Evolutionary conservation across 2,329 filamentous ascomycete genomes (phyloP), one percentile per base, ranked within the genome.

Genomic region (Penicillium psychrosexuale): DNA sequence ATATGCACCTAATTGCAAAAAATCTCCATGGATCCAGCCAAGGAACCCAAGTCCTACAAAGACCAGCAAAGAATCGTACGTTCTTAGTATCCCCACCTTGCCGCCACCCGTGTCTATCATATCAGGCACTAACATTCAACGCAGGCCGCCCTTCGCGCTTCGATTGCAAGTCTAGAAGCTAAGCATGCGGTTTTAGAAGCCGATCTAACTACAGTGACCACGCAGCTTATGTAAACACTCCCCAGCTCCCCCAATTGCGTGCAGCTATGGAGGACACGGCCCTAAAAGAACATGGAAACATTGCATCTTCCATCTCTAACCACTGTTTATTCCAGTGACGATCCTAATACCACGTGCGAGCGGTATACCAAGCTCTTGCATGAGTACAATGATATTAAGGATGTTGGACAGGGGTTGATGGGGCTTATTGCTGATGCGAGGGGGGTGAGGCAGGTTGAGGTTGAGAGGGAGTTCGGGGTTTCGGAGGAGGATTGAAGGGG

Each of bases 371-470:
- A 78, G 55, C 75, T 86, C 4, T 75, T 90, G 31, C 85, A 88
- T 60, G 76, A 82, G 54, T 90, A 89, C 72, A 90, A 90, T 63
- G 86, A 88, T 68, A 83, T 89, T 62, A 84, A 85, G 59, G 87
- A 90, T 68, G 76, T 87, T 8, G 86, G 82, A 0, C 81, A 85
- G 64, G 86, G 85, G 0, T 66, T 90, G 30, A 80, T 89, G 72
- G 85, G 84, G 0, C 71, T 89, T 63, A 83, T 89, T 67, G 86
- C 87, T 4, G 86, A 90, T 55, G 78, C 80, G 57, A 74, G 84
- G 39, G 84, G 84, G 8, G 77, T 83, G 42, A 75, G 82, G 53
- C 77, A 84, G 50, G 59, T 69, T 24, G 74, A 76, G 28, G 69
- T 78, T 30, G 69, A 74, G 52, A 63, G 58, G 55, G 74, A 76